phyloP scores from a whole-genome alignment of 495 filamentous ascomycete species.

The Xylaria venustula region DNA sequence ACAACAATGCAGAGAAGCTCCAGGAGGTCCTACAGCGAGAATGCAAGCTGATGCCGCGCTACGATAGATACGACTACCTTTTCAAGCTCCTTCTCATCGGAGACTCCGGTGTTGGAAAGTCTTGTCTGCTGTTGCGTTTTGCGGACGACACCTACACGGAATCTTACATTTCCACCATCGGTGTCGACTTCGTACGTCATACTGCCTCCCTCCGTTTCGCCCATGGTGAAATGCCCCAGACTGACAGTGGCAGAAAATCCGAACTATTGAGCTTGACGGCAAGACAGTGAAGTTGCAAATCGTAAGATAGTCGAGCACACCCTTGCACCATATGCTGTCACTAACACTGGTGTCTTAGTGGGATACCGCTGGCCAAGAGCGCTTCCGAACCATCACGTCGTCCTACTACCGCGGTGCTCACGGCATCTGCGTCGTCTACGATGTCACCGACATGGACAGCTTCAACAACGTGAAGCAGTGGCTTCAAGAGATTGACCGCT shows the following conservation, averaged over 20 bases:
- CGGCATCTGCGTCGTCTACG: conserved; percentile 99
- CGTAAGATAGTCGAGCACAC: conserved; percentile 55
- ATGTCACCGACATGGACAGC: conserved; percentile 99
- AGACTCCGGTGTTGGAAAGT: conserved; percentile 99
- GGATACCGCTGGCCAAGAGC: conserved; percentile 98
- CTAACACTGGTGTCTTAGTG: conserved; percentile 57
- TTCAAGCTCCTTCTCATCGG: conserved; percentile 99
- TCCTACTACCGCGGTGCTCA: conserved; percentile 99
- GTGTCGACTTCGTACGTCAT: conserved; percentile 90
- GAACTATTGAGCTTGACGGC: conserved; percentile 97
- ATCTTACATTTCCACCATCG: conserved; percentile 99
- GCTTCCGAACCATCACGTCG: conserved; percentile 98
- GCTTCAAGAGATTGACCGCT: conserved; percentile 99
- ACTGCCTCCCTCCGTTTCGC: background rate
- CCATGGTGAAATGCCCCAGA: background rate
- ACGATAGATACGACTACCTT: conserved; percentile 94
- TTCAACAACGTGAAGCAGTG: conserved; percentile 99
- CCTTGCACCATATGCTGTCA: conserved; percentile 4
- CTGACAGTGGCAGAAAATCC: conserved; percentile 80
- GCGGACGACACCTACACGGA: conserved; percentile 99
- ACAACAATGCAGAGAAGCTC: conserved; percentile 19
- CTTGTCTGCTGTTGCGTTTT: conserved; percentile 93
- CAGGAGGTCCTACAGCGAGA: conserved; percentile 17
- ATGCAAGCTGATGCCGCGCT: conserved; percentile 7
- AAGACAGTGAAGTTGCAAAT: conserved; percentile 99